phyloP scores from a whole-genome alignment of 1,139 yeast genomes.

The Pichia sp. region DNA sequence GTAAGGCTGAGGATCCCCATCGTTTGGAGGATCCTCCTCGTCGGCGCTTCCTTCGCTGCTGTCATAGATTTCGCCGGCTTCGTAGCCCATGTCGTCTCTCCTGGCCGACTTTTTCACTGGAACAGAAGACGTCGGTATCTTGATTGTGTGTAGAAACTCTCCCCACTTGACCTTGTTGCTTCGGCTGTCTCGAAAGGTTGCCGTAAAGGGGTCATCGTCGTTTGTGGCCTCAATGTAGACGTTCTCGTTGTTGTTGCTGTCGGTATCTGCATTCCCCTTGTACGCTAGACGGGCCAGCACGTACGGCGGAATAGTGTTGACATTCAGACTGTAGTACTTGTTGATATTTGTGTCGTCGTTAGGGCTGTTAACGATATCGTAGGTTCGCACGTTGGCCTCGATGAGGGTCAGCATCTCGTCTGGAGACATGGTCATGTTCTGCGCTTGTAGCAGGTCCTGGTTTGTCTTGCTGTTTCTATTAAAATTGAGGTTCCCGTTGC shows the following conservation, averaged over 20 bases:
- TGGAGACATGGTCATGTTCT: background rate
- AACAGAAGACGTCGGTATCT: constrained; percentile 11
- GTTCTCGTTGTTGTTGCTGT: constrained; percentile 27
- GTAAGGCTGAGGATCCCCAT: background rate
- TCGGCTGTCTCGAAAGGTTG: constrained; percentile 22
- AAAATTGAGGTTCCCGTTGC: background rate
- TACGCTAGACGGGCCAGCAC: constrained; percentile 53
- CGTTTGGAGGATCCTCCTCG: background rate
- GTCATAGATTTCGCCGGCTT: background rate
- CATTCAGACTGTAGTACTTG: constrained; percentile 10
- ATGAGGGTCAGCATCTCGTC: background rate
- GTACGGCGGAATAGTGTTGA: constrained; percentile 44
- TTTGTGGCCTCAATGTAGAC: constrained; percentile 13
- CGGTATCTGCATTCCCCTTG: constrained; percentile 26
- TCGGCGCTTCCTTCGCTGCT: background rate
- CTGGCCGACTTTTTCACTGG: constrained; percentile 3
- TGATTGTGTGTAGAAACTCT: constrained; percentile 27
- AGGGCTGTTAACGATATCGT: background rate
- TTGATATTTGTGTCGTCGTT: constrained; percentile 6
- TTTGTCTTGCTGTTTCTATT: background rate
- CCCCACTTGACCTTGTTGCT: constrained; percentile 25
- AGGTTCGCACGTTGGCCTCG: constrained; percentile 1
- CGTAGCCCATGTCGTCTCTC: background rate
- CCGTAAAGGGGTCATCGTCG: constrained; percentile 28
- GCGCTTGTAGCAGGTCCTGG: background rate